These are phyloP conservation scores for Thamnidium elegans DNA, from an alignment of 192 early-diverging fungal genomes.

Conservation along the genomic window DNA sequence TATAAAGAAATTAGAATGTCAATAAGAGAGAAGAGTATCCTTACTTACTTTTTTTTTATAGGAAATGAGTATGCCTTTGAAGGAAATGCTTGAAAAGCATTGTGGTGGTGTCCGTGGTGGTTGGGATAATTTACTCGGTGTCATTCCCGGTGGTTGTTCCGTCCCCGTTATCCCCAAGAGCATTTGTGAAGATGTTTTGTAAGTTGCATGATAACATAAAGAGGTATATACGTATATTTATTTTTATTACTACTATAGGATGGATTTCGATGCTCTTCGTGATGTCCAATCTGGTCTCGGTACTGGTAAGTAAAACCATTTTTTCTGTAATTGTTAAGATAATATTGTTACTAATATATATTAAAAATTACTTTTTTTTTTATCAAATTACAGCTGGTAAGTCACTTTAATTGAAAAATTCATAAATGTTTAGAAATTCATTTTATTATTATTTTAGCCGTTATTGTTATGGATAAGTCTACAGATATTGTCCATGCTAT, in stretches of 20 bases:
- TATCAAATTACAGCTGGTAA: neutral
- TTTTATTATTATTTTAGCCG: conserved; percentile 46
- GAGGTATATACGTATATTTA: neutral
- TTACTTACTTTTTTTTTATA: neutral
- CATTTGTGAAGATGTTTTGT: conserved; percentile 85
- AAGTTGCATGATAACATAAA: neutral
- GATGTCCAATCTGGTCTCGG: conserved; percentile 93
- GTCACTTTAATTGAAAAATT: neutral
- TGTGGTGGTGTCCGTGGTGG: conserved; percentile 96
- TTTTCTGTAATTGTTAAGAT: neutral
- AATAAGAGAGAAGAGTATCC: neutral
- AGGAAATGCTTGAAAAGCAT: conserved; percentile 91
- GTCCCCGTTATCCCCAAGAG: conserved; percentile 83
- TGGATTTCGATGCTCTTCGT: conserved; percentile 98
- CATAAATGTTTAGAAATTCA: too few species aligned
- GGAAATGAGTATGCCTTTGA: conserved; percentile 95
- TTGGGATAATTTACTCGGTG: conserved; percentile 97
- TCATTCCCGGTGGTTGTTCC: conserved; percentile 96
- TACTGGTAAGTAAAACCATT: conserved; percentile 53
- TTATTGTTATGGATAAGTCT: conserved; percentile 99
- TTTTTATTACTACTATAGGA: conserved; percentile 36
- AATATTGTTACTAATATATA: conserved; percentile 23
- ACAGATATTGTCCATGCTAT: conserved; percentile 94
- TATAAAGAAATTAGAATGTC: neutral
- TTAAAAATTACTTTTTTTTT: too few species aligned